Evolutionary conservation across 2,329 filamentous ascomycete species (phyloP).

Genomic region (Neoscytalidium dimidiatum): DNA sequence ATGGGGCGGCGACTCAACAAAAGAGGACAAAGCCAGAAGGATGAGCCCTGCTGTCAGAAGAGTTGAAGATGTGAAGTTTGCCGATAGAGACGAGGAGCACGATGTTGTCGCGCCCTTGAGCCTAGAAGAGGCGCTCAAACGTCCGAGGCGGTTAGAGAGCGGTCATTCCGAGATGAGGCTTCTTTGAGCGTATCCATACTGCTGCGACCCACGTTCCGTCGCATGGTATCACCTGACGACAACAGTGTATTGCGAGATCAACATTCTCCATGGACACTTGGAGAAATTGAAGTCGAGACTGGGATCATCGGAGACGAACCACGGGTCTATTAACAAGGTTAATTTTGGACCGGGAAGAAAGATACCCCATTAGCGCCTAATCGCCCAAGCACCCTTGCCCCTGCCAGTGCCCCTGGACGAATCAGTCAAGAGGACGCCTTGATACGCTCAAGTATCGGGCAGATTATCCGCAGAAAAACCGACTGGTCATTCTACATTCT

Average conservation of each 20-base stretch:
- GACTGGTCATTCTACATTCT: neutral
- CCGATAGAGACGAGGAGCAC: constrained; percentile 3
- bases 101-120: constrained; percentile 7
- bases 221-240: too few relatives aligned
- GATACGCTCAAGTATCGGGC: neutral
- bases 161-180: neutral
- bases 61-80: neutral
- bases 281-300: too few relatives aligned
- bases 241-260: too few relatives aligned
- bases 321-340: too few relatives aligned
- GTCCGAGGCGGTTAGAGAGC: constrained; percentile 2
- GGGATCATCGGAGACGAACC: too few relatives aligned
- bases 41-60: neutral
- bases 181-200: too few relatives aligned
- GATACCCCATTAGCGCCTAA: neutral
- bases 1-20: neutral
- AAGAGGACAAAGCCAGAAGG: neutral
- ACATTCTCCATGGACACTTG: too few relatives aligned
- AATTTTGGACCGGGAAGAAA: neutral
- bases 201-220: too few relatives aligned
- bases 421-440: neutral
- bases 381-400: neutral
- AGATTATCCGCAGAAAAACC: neutral
- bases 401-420: neutral
- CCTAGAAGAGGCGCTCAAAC: neutral